Conservation (phyloP, 176 grass and related monocot species). For the Phoenix dactylifera region DNA sequence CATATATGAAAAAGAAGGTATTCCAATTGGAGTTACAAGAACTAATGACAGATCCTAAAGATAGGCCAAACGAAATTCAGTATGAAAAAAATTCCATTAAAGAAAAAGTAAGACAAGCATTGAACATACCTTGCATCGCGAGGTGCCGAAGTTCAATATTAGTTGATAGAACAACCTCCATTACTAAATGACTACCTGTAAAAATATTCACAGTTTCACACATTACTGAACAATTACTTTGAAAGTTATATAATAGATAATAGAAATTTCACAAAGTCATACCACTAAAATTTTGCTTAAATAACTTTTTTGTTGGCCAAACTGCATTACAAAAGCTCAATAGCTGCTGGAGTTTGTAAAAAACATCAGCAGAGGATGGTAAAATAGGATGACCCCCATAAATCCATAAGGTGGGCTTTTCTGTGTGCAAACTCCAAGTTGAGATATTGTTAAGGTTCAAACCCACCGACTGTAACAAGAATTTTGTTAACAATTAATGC, state of each 20-base stretch:
- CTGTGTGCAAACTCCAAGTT: constrained; percentile 43
- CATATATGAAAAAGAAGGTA: no score
- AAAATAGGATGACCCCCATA: constrained; percentile 76
- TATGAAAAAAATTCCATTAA: neutral
- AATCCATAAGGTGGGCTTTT: constrained; percentile 60
- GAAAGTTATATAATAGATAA: neutral
- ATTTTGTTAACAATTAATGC: no score
- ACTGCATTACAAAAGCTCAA: constrained; percentile 41
- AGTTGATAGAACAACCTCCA: constrained; percentile 48
- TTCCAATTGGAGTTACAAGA: no score
- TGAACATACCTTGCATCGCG: constrained; percentile 48
- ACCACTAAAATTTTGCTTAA: constrained; percentile 46
- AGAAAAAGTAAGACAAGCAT: constrained; percentile 4
- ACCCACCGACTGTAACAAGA: constrained; percentile 41
- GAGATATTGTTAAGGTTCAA: constrained; percentile 40
- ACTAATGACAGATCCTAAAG: no score
- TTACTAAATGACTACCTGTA: constrained; percentile 6
- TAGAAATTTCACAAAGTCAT: constrained; percentile 15
- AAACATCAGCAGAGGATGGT: constrained; percentile 50
- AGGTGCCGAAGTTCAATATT: constrained; percentile 53
- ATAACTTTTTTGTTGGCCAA: constrained; percentile 50
- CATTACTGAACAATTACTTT: no score
- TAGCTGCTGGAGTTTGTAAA: constrained; percentile 51
- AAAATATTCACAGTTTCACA: no score
- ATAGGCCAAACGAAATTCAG: neutral